Conservation (phyloP, 2,329 filamentous ascomycete species). For the Aspergillus glaucus region DNA sequence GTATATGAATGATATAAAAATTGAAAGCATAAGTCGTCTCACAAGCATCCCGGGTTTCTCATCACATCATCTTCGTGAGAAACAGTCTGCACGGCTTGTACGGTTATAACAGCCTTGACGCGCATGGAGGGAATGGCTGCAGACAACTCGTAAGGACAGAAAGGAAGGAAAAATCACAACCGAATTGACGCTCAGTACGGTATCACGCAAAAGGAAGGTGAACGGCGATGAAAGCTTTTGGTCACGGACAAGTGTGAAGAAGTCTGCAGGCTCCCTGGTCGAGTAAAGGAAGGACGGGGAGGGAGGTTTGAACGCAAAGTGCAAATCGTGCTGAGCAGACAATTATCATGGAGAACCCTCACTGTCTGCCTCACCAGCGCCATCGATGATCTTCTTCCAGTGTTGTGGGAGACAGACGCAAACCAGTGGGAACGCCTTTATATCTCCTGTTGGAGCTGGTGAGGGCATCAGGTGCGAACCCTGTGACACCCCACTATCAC, state of each 20-base stretch:
- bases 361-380: slow-evolving; percentile 52
- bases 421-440: slow-evolving; percentile 95
- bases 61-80: not conserved
- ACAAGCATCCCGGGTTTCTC: slow-evolving; percentile 7
- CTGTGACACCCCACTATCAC: slow-evolving; percentile 90
- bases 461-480: slow-evolving; percentile 60
- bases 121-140: too few relatives aligned
- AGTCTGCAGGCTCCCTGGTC: too few relatives aligned
- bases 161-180: too few relatives aligned
- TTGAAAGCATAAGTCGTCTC: slow-evolving; percentile 14
- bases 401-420: slow-evolving; percentile 93
- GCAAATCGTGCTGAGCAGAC: slow-evolving; percentile 11
- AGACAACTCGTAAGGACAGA: too few relatives aligned
- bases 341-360: slow-evolving; percentile 16
- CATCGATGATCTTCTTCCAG: slow-evolving; percentile 91
- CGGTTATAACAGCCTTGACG: not conserved
- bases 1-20: slow-evolving; percentile 21
- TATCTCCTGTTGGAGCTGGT: slow-evolving; percentile 66
- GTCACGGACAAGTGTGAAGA: too few relatives aligned
- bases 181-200: too few relatives aligned
- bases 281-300: too few relatives aligned
- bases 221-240: too few relatives aligned
- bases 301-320: not conserved
- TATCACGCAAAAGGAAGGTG: too few relatives aligned
- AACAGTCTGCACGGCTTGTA: not conserved